phyloP scores from a whole-genome alignment of 1,139 yeast genomes.

The Candida glucosophila region DNA sequence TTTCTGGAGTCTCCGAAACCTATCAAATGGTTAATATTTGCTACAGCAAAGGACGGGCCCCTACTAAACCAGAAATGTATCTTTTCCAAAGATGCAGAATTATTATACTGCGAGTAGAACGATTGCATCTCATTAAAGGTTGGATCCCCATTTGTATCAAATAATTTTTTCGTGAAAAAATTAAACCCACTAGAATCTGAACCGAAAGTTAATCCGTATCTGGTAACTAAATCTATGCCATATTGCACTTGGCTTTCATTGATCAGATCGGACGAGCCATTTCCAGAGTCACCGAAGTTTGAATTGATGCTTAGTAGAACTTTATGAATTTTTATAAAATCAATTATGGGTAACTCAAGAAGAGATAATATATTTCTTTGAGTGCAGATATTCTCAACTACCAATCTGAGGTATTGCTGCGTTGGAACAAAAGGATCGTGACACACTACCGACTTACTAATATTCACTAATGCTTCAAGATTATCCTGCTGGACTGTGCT shows the following conservation, averaged over 20 bases:
- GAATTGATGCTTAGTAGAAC: conserved; percentile 46
- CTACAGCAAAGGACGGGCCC: conserved; percentile 65
- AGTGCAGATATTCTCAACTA: conserved; percentile 68
- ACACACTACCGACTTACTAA: conserved; percentile 70
- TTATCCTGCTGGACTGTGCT: conserved; percentile 79
- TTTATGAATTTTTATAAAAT: conserved; percentile 58
- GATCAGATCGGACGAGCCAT: conserved; percentile 17
- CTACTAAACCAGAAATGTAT: conserved; percentile 69
- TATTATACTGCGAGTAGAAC: conserved; percentile 21
- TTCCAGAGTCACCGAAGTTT: conserved; percentile 14
- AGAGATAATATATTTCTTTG: conserved; percentile 57
- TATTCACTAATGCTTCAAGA: conserved; percentile 67
- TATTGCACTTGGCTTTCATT: conserved; percentile 39
- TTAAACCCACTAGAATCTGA: conserved; percentile 58
- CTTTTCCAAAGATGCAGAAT: conserved; percentile 41
- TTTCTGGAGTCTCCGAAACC: conserved; percentile 71
- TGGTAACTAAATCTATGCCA: conserved; percentile 56
- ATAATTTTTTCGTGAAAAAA: conserved; percentile 48
- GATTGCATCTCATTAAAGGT: conserved; percentile 23
- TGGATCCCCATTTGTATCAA: conserved; percentile 26
- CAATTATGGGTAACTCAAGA: conserved; percentile 53
- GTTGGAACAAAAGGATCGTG: conserved; percentile 80
- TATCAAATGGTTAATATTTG: conserved; percentile 62
- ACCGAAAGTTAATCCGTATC: conserved; percentile 67
- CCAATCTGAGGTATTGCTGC: conserved; percentile 63